Percentiles rank a stretch among this genome's conserved stretches.
Evolutionary conservation across 306 rosid genomes (phyloP).

Genomic region (Rosa chinensis): DNA sequence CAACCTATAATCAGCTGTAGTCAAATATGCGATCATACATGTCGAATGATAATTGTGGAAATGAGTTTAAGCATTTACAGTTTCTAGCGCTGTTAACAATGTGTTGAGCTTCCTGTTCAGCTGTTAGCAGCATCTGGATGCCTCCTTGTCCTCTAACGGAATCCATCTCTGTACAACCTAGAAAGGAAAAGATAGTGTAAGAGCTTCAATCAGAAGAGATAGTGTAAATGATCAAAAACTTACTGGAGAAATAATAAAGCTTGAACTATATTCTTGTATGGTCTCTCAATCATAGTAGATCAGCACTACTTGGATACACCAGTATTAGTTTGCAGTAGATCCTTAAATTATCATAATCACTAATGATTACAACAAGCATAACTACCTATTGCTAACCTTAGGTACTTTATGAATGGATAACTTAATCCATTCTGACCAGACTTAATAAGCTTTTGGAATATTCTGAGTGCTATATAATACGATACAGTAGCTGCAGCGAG

Average conservation of each 20-base stretch:
- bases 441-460: not conserved
- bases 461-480: not conserved
- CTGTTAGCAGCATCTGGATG: slow-evolving; percentile 78
- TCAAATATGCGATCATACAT: not conserved
- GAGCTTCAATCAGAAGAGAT: not conserved
- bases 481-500: not conserved
- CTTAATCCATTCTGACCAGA: not conserved
- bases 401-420: not conserved
- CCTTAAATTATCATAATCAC: not conserved
- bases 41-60: too few relatives aligned
- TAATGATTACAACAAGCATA: not conserved
- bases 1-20: not conserved
- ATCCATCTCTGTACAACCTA: slow-evolving; percentile 43
- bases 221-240: not conserved
- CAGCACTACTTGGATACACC: not conserved
- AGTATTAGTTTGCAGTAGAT: not conserved
- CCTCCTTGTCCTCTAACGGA: slow-evolving; percentile 81
- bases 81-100: slow-evolving; percentile 69
- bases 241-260: not conserved
- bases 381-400: not conserved
- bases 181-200: not conserved
- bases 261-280: not conserved
- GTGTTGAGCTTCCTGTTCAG: slow-evolving; percentile 88
- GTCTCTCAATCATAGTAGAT: not conserved
- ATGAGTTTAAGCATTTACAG: slow-evolving; percentile 32